Evolutionary conservation across 2,329 filamentous ascomycete species (phyloP).

Genomic region (Xylaria polymorpha): DNA sequence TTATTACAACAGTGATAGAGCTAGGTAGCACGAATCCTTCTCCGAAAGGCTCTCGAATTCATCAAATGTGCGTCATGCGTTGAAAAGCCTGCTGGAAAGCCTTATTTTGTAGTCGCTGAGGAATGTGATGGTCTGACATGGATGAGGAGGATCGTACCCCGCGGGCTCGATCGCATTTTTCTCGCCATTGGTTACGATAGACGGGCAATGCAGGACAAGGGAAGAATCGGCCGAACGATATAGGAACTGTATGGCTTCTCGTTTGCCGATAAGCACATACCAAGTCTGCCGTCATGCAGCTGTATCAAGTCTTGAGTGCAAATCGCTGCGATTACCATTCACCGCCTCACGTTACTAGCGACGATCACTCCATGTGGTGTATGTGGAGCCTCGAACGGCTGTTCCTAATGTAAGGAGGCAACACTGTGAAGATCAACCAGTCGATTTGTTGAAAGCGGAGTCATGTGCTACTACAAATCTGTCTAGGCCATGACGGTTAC

Average conservation of each 20-base stretch:
- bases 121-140: slow-evolving; percentile 5
- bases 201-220: slow-evolving; percentile 12
- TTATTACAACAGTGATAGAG: neutral
- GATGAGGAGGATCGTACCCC: neutral
- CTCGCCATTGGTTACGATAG: slow-evolving; percentile 9
- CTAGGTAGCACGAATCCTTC: slow-evolving; percentile 23
- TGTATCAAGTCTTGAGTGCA: neutral
- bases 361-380: slow-evolving; percentile 24
- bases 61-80: neutral
- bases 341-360: slow-evolving; percentile 19
- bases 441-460: slow-evolving; percentile 22
- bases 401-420: slow-evolving; percentile 6
- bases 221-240: slow-evolving; percentile 4
- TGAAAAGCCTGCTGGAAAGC: neutral
- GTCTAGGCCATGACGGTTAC: neutral
- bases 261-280: slow-evolving; percentile 2
- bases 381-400: slow-evolving; percentile 22
- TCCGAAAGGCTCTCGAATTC: slow-evolving; percentile 13
- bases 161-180: neutral
- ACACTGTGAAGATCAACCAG: slow-evolving; percentile 25
- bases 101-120: neutral
- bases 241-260: neutral
- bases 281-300: slow-evolving; percentile 1
- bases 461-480: slow-evolving; percentile 17
- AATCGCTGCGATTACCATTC: slow-evolving; percentile 10